Conservation (phyloP, 2,329 filamentous ascomycete genomes). For the Paraconiothyrium brasiliense region DNA sequence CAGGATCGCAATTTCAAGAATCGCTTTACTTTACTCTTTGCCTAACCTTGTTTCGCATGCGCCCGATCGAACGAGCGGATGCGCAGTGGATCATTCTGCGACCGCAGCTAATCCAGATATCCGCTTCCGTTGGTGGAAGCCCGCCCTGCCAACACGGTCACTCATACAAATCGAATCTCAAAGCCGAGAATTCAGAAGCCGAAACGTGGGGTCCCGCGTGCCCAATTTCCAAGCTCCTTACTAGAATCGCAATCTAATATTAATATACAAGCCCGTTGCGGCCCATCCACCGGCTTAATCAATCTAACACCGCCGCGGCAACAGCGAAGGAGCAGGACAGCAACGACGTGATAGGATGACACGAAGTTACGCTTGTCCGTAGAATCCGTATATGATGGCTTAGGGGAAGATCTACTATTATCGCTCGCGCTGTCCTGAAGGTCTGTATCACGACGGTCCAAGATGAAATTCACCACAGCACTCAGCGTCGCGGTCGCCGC, state of each 20-base stretch:
- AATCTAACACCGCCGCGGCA: conserved; percentile 29
- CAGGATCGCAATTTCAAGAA: background rate
- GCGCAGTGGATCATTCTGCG: background rate
- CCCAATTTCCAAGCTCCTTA: conserved; percentile 15
- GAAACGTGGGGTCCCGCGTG: conserved; percentile 37
- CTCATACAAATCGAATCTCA: background rate
- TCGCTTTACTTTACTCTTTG: background rate
- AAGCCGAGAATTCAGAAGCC: conserved; percentile 19
- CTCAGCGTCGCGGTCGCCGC: conserved; percentile 31
- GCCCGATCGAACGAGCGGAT: background rate
- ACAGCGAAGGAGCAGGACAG: conserved; percentile 10
- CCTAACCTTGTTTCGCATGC: background rate
- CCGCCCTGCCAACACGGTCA: background rate
- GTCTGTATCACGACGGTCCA: conserved; percentile 10
- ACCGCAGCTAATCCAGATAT: background rate
- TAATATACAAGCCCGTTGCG: conserved; percentile 35
- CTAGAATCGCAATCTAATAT: conserved; percentile 25
- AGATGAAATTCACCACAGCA: conserved; percentile 38
- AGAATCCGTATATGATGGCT: conserved; percentile 15
- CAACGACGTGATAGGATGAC: conserved; percentile 18
- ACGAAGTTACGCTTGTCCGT: background rate
- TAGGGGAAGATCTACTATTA: background rate
- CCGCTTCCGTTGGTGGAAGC: background rate
- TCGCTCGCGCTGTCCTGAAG: background rate
- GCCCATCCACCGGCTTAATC: conserved; percentile 29